Base-by-base conservation (phyloP, 148 eudicot genomes). In the Selenicereus undatus region DNA sequence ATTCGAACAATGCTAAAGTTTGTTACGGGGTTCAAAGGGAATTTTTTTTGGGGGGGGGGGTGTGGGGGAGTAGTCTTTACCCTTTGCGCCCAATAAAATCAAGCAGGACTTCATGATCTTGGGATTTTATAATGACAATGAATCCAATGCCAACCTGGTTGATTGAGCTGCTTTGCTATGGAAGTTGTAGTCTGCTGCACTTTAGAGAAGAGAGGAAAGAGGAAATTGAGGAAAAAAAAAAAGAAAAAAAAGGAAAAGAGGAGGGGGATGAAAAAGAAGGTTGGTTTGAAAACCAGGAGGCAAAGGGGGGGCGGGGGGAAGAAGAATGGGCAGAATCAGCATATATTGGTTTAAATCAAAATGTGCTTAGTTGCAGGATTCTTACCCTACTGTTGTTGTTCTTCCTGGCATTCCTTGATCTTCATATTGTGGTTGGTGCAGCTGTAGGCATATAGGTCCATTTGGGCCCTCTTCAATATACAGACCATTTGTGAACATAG, bases 371-470 rank as follows among this genome's bases (percentile, higher is more conserved):
- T 64, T 75, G 72, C 71, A 42, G 42, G 48, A 21, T 69, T 60
- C 76, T 80, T 80, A 76, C 86, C 86, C 76, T 22, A 87, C 70
- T 43, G 81, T 82, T 76, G 86, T 76, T 70, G 83, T 76, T 77
- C 79, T 84, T 76, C 76, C 75, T 86, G 88, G 35, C 76, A 79
- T 50, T 84, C 81, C 92, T 76, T 62, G 78, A 74, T 82, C 82
- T 32, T 88, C 75, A 77, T 88, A 91, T 80, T 88, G 89, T 76
- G 92, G 94, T 85, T 82, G 94, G 82, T 87, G 82, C 66, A 91
- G 94, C 82, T 91, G 91, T 80, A 91, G 90, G 75, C 84, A 81
- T 43, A 90, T 87, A 56, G 89, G 85, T 68, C 76, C 91, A 79
- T 71, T 76, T 52, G 89, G 82, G 77, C 88, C 89, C 22, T 90